Evolutionary conservation across 768 basidiomycete species (phyloP).

Genomic region (Tricholoma saponaceum): DNA sequence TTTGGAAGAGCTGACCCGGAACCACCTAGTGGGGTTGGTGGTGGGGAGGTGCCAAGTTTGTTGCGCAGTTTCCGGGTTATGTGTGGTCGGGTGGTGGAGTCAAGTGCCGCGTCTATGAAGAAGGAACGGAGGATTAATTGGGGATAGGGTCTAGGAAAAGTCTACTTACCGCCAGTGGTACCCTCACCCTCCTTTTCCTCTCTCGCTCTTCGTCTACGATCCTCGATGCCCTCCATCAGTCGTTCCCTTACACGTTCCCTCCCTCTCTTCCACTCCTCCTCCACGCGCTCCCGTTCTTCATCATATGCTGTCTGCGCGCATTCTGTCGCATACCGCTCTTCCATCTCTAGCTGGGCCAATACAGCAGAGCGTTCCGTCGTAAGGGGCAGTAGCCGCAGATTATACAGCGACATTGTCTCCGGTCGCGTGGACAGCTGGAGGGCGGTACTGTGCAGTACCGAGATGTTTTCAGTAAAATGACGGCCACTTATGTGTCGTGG

Average conservation of each 20-base stretch:
- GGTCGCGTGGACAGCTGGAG: constrained; percentile 67
- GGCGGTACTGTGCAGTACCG: constrained; percentile 53
- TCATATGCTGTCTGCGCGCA: constrained; percentile 68
- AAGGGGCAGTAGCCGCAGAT: constrained; percentile 67
- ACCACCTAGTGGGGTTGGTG: constrained; percentile 61
- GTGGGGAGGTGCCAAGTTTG: constrained; percentile 74
- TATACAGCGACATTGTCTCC: constrained; percentile 60
- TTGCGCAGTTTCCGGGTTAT: constrained; percentile 84
- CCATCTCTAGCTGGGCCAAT: constrained; percentile 59
- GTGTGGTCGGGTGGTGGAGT: constrained; percentile 73
- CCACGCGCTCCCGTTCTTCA: constrained; percentile 75
- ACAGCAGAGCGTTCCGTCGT: constrained; percentile 75
- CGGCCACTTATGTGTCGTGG: constrained; percentile 40
- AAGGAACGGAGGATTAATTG: constrained; percentile 2
- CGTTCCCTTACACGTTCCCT: constrained; percentile 73
- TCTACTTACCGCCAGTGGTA: constrained; percentile 55
- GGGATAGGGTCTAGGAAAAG: constrained; percentile 5
- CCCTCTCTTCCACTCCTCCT: constrained; percentile 79
- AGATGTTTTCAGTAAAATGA: constrained; percentile 60
- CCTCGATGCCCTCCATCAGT: constrained; percentile 81
- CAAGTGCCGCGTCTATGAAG: constrained; percentile 62
- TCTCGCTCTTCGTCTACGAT: constrained; percentile 69
- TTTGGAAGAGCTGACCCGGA: constrained; percentile 31
- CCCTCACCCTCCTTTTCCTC: constrained; percentile 91
- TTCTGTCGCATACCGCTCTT: constrained; percentile 67